phyloP scores from a whole-genome alignment of 2,329 filamentous ascomycete genomes.

The Fusarium newnesense region DNA sequence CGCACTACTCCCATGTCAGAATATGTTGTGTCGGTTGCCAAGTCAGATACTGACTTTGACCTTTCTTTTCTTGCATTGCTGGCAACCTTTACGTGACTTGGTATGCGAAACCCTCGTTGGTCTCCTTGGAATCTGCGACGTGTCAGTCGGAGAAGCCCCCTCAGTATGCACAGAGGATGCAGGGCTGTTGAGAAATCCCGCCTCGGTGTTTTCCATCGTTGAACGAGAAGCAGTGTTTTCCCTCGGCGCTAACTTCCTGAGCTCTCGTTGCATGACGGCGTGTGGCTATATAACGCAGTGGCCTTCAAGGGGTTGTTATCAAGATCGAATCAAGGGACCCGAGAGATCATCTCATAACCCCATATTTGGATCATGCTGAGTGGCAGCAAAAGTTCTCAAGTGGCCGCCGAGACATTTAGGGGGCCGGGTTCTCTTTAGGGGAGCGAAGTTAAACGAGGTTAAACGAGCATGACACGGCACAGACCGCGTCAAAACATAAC shows the following conservation, averaged over 20 bases:
- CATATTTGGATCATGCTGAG: not conserved
- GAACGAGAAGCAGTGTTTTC: not conserved
- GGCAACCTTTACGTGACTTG: not conserved
- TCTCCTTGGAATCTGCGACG: accelerated
- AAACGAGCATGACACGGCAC: not conserved
- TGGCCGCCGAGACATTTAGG: not conserved
- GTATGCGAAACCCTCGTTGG: not conserved
- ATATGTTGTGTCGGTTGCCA: not conserved
- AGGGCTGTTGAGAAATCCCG: not conserved
- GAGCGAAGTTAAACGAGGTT: conserved; percentile 10
- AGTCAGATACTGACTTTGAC: not conserved
- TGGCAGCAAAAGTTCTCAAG: not conserved
- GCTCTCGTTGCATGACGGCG: not conserved
- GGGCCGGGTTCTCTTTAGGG: accelerated
- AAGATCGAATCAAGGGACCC: not conserved
- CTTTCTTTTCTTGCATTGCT: not conserved
- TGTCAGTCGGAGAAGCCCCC: not conserved
- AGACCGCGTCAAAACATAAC: not conserved
- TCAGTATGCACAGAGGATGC: not conserved
- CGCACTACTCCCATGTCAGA: not conserved
- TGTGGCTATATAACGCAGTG: not conserved
- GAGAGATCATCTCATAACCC: not conserved
- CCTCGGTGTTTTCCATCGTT: not conserved
- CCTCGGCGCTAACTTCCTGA: accelerated
- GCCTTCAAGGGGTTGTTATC: not conserved